Conservation (phyloP, 345 rosid species). For the Sisymbrium irio region DNA sequence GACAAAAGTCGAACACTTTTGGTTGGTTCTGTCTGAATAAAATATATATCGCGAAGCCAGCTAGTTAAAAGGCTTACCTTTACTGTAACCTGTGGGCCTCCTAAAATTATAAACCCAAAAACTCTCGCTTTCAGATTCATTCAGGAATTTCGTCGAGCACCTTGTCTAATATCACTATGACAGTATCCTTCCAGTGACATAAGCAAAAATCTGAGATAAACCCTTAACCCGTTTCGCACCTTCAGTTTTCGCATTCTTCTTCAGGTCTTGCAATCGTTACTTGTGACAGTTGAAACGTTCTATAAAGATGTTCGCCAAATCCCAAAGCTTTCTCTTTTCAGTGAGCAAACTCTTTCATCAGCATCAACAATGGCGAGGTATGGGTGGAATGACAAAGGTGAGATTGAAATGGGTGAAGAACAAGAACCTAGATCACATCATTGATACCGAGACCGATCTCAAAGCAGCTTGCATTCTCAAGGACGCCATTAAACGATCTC, state of each 20-base stretch:
- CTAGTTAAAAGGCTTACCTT: slow-evolving; percentile 23
- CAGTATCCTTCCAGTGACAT: neutral
- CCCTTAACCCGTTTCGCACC: neutral
- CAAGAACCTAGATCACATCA: slow-evolving; percentile 74
- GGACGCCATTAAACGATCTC: slow-evolving; percentile 86
- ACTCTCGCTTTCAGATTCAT: neutral
- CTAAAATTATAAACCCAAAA: neutral
- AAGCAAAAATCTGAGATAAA: neutral
- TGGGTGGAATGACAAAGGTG: slow-evolving; percentile 59
- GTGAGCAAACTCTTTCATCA: slow-evolving; percentile 33
- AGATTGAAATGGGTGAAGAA: slow-evolving; percentile 95
- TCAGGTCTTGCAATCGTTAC: neutral
- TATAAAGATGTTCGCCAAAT: slow-evolving; percentile 32
- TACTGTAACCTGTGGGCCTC: slow-evolving; percentile 24
- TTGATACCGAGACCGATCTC: slow-evolving; percentile 83
- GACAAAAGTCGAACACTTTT: slow-evolving; percentile 4
- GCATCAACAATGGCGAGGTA: slow-evolving; percentile 51
- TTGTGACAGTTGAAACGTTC: neutral
- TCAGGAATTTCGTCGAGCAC: slow-evolving; percentile 35
- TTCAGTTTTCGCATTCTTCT: neutral
- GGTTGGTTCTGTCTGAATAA: slow-evolving; percentile 24
- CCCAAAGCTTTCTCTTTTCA: slow-evolving; percentile 24
- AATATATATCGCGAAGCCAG: neutral
- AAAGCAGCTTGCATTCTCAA: slow-evolving; percentile 90
- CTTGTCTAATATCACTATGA: neutral